phyloP scores from a whole-genome alignment of 306 rosid species.

The Acacia acuminata region DNA sequence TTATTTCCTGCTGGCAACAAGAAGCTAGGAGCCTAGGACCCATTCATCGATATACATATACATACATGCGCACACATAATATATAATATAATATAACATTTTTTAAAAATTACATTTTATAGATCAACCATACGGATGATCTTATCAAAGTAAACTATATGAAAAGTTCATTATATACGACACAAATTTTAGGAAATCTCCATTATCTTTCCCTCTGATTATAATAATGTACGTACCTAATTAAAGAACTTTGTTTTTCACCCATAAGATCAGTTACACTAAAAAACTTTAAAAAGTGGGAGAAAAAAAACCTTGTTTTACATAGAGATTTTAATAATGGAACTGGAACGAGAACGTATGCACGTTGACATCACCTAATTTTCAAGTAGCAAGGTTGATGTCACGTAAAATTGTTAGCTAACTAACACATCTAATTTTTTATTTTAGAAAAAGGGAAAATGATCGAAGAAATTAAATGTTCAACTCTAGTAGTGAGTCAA shows the following conservation, averaged over 20 bases:
- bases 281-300: neutral
- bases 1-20: neutral
- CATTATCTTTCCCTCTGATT: no score
- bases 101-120: no score
- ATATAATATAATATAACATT: no score
- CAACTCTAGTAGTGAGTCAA: neutral
- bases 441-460: neutral
- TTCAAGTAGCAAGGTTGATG: neutral
- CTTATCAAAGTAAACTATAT: no score
- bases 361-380: neutral
- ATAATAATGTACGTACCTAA: no score
- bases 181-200: no score
- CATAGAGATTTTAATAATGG: neutral
- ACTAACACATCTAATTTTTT: neutral
- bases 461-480: neutral
- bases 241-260: no score
- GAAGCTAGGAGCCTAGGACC: neutral
- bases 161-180: no score
- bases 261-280: neutral
- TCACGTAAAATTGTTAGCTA: neutral
- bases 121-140: neutral
- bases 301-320: neutral
- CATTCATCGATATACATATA: no score
- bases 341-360: no score
- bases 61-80: no score